Evolutionary conservation across 1,284 basidiomycete species (phyloP).

Genomic region (Apiotrichum montevideense): DNA sequence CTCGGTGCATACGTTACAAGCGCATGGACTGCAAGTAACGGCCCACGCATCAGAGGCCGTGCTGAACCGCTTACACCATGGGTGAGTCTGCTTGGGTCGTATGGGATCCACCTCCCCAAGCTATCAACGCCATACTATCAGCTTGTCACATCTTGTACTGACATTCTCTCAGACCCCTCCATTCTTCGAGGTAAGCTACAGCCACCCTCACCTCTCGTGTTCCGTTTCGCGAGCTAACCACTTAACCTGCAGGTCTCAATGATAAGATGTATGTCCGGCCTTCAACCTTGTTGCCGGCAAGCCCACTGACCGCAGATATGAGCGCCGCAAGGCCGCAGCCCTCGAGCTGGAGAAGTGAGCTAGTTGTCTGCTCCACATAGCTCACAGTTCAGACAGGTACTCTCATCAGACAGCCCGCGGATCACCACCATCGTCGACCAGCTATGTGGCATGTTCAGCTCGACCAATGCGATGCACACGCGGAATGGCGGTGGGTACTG

Average conservation of each 20-base stretch:
- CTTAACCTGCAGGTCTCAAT: slow-evolving; percentile 38
- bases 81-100: slow-evolving; percentile 1
- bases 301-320: slow-evolving; percentile 51
- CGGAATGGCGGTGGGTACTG: slow-evolving; percentile 69
- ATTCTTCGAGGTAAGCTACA: slow-evolving; percentile 34
- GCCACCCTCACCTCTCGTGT: background rate
- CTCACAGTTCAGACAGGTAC: slow-evolving; percentile 59
- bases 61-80: slow-evolving; percentile 1
- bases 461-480: slow-evolving; percentile 75
- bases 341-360: slow-evolving; percentile 87
- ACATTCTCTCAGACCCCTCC: slow-evolving; percentile 24
- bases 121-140: background rate
- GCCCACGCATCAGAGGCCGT: background rate
- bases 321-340: slow-evolving; percentile 91
- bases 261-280: slow-evolving; percentile 41
- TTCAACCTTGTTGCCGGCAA: background rate
- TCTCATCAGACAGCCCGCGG: slow-evolving; percentile 71
- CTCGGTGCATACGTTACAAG: background rate
- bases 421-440: slow-evolving; percentile 89
- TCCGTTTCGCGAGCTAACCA: no score
- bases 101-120: background rate
- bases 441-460: slow-evolving; percentile 84
- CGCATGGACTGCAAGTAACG: background rate
- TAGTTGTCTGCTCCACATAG: background rate
- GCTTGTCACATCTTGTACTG: no score